phyloP scores from a whole-genome alignment of 1,284 basidiomycete species.

The Leccinum glutinopallens region DNA sequence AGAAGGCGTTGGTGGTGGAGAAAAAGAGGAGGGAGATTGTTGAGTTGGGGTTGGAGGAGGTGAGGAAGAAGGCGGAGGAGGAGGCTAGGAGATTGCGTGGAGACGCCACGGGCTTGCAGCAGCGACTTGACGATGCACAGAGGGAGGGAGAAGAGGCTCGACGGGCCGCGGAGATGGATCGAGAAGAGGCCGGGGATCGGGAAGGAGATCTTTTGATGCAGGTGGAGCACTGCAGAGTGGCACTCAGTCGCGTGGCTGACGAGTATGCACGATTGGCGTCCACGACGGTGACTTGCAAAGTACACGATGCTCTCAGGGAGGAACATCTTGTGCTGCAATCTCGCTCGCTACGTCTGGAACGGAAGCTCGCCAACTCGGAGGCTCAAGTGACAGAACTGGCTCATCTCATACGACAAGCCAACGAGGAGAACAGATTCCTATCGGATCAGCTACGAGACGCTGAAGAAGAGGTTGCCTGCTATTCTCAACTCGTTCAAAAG shows the following conservation, averaged over 20 bases:
- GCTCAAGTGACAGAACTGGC: slow-evolving; percentile 67
- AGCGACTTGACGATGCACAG: slow-evolving; percentile 33
- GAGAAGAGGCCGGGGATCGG: slow-evolving; percentile 23
- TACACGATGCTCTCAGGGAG: slow-evolving; percentile 46
- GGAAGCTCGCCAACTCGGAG: slow-evolving; percentile 68
- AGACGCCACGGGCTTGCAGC: slow-evolving; percentile 39
- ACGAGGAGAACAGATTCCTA: slow-evolving; percentile 54
- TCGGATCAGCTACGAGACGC: slow-evolving; percentile 43
- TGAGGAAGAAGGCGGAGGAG: slow-evolving; percentile 46
- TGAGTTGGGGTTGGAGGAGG: slow-evolving; percentile 48
- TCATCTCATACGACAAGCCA: slow-evolving; percentile 57
- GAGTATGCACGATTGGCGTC: slow-evolving; percentile 63
- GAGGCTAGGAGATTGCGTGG: slow-evolving; percentile 41
- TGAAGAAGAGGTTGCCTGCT: slow-evolving; percentile 43
- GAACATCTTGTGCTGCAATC: slow-evolving; percentile 45
- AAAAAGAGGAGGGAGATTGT: slow-evolving; percentile 49
- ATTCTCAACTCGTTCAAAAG: slow-evolving; percentile 30
- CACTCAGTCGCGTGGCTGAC: slow-evolving; percentile 50
- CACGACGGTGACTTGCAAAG: slow-evolving; percentile 45
- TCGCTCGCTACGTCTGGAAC: slow-evolving; percentile 55
- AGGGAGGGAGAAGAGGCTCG: slow-evolving; percentile 36
- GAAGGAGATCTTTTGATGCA: slow-evolving; percentile 50
- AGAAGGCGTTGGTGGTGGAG: slow-evolving; percentile 52
- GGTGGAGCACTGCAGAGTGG: slow-evolving; percentile 48
- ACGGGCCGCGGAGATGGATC: slow-evolving; percentile 32